phyloP scores from a whole-genome alignment of 2,329 filamentous ascomycete species.

The Didymella exigua region DNA sequence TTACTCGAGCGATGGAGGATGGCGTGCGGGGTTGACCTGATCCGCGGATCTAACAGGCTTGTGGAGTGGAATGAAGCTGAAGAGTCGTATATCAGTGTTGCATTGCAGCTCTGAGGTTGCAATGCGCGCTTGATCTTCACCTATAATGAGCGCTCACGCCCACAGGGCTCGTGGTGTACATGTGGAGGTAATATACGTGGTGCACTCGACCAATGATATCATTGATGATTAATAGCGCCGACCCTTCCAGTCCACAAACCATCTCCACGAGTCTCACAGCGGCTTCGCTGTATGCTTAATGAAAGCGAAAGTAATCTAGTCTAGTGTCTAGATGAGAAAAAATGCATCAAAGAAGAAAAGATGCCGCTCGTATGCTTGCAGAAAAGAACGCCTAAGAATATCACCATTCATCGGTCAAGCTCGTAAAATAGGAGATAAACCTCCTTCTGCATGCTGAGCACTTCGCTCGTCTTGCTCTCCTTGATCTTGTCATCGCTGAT shows the following conservation, averaged over 20 bases:
- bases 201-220: conserved; percentile 24
- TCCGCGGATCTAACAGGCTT: background rate
- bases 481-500: conserved; percentile 97
- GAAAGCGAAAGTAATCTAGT: conserved; percentile 7
- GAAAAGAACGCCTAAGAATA: background rate
- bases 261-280: background rate
- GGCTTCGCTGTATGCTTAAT: background rate
- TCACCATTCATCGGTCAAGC: conserved; percentile 59
- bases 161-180: conserved; percentile 7
- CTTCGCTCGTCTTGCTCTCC: conserved; percentile 89
- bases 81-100: conserved; percentile 18
- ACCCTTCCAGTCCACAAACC: background rate
- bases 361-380: background rate
- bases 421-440: conserved; percentile 98
- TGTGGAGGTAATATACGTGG: conserved; percentile 21
- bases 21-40: conserved; percentile 7
- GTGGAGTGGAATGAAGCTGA: background rate
- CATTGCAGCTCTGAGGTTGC: conserved; percentile 27
- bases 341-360: background rate
- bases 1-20: background rate
- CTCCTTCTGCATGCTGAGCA: conserved; percentile 91
- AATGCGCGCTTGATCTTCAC: background rate
- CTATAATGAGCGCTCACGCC: background rate
- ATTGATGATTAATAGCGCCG: conserved; percentile 28
- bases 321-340: background rate